A percentile compares a stretch with the other conserved stretches of the same genome.
Evolutionary conservation across 1,139 yeast genomes (phyloP).

Genomic region (Magnusiomyces ingens): DNA sequence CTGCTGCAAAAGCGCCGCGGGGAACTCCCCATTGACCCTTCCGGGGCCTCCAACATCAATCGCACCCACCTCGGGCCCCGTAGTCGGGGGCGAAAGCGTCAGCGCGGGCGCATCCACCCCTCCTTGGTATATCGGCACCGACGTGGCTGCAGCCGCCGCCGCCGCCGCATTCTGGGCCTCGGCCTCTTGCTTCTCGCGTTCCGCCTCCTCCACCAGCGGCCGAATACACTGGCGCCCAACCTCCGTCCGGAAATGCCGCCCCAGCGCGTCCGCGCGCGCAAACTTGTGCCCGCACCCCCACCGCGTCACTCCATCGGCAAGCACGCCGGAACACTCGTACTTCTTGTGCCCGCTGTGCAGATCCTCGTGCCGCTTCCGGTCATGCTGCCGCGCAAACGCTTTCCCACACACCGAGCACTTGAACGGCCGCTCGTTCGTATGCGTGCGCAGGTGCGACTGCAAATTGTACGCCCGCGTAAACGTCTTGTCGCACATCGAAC

Average conservation of each 20-base stretch:
- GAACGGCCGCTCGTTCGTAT: constrained; percentile 90
- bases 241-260: constrained; percentile 91
- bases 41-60: neutral
- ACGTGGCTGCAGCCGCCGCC: neutral
- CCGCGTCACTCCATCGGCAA: constrained; percentile 50
- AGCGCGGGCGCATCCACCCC: neutral
- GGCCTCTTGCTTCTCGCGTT: constrained; percentile 26
- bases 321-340: constrained; percentile 71
- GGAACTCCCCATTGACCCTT: neutral
- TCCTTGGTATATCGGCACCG: constrained; percentile 2
- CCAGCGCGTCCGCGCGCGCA: constrained; percentile 92
- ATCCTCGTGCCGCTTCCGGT: constrained; percentile 88
- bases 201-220: constrained; percentile 65
- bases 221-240: constrained; percentile 82
- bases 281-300: constrained; percentile 95
- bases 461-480: constrained; percentile 91
- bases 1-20: neutral
- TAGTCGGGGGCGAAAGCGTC: constrained; percentile 4
- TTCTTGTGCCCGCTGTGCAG: constrained; percentile 87
- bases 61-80: neutral
- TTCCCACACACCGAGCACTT: constrained; percentile 82
- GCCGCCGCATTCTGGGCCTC: constrained; percentile 14
- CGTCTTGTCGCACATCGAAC: constrained; percentile 60
- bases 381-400: constrained; percentile 95
- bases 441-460: constrained; percentile 86